Evolutionary conservation across 768 basidiomycete species (phyloP), one percentile per base, ranked within the genome.

Genomic region (Asterophora lycoperdoides): DNA sequence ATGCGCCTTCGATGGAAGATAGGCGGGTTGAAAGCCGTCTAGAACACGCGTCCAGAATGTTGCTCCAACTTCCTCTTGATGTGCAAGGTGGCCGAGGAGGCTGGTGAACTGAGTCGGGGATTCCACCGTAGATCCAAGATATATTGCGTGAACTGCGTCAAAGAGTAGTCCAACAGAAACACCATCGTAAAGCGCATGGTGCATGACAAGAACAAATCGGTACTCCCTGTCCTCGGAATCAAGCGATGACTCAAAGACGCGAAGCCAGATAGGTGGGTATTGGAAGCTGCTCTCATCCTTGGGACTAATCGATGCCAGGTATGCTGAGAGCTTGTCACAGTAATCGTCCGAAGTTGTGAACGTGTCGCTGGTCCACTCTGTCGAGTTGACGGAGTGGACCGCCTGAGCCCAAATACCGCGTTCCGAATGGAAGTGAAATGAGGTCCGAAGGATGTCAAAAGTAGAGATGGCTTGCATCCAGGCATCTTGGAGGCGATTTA

Each of bases 171-270:
- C 59, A 14, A 76, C 53, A 9, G 76, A 73, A 20, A 70, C 39
- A 9, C 76, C 76, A 49, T 77, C 76, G 47, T 77, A 77, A 15
- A 77, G 49, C 3, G 74, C 73, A 53, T 77, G 76, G 53, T 77
- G 76, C 62, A 77, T 66, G 34, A 68, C 64, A 3, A 78, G 51
- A 10, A 73, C 67, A 5, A 78, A 52, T 9, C 57, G 52, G 4
- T 32, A 13, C 8, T 47, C 58, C 29, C 46, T 42, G 20, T 38
- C 46, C 13, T 41, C 30, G 8, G 18, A 35, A 36, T 8, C 34
- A 7, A 32, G 40, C 40, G 23, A 18, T 14, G 58, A 55, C 18
- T 52, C 37, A 52, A 63, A 68, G 5, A 62, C 45, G 58, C 64
- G 65, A 46, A 70, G 11, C 67, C 62, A 46, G 49, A 69, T 43